These are phyloP conservation scores for Tephrocybe sp. DNA, from an alignment of 768 basidiomycete genomes.

Conservation along the genomic window DNA sequence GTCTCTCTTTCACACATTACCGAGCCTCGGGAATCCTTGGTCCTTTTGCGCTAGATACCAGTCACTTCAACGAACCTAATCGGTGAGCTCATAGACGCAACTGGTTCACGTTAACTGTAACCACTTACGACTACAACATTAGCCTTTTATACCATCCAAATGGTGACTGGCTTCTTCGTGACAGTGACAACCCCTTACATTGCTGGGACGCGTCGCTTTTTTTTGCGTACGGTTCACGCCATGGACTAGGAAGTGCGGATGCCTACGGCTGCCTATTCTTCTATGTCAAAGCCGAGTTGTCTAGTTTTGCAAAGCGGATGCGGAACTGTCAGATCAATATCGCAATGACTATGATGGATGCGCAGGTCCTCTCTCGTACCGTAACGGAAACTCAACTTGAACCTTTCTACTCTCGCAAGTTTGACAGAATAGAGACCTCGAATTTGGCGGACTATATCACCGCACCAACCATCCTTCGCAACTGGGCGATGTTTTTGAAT, in stretches of 20 bases:
- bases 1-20: conserved; percentile 28
- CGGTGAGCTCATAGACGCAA: conserved; percentile 17
- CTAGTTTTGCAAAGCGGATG: conserved; percentile 28
- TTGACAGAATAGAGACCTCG: conserved; percentile 31
- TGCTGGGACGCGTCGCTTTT: conserved; percentile 42
- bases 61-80: conserved; percentile 30
- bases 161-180: conserved; percentile 38
- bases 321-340: conserved; percentile 27
- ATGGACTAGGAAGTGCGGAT: conserved; percentile 25
- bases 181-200: conserved; percentile 37
- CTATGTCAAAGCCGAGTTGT: conserved; percentile 31
- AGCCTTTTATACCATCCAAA: conserved; percentile 37
- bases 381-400: conserved; percentile 25
- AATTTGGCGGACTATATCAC: conserved; percentile 25
- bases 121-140: neutral
- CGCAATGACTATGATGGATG: conserved; percentile 31
- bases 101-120: neutral
- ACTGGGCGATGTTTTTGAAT: conserved; percentile 31
- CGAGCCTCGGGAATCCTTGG: conserved; percentile 28
- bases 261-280: conserved; percentile 34
- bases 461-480: conserved; percentile 21
- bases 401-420: conserved; percentile 24
- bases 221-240: conserved; percentile 29
- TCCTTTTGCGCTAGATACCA: conserved; percentile 26
- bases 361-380: conserved; percentile 27